Evolutionary conservation across 2,329 filamentous ascomycete species (phyloP).

Genomic region (Fusarium pseudocircinatum): DNA sequence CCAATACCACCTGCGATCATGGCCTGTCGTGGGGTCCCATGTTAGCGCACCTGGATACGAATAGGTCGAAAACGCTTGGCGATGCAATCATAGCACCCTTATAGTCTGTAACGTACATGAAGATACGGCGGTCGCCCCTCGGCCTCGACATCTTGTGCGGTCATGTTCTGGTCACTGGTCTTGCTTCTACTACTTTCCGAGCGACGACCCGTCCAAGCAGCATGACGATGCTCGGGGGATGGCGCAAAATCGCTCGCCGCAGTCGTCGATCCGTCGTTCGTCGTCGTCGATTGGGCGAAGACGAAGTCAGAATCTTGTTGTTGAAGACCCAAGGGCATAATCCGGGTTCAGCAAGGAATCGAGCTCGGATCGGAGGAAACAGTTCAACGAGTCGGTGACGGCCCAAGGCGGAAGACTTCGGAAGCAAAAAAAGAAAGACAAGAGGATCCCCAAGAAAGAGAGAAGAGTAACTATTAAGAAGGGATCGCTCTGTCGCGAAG

Average conservation of each 20-base stretch:
- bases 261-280: constrained; percentile 28
- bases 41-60: constrained; percentile 32
- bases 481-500: constrained; percentile 14
- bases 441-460: constrained; percentile 20
- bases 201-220: constrained; percentile 40
- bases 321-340: constrained; percentile 42
- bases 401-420: constrained; percentile 14
- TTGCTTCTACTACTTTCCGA: constrained; percentile 41
- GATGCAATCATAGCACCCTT: not conserved
- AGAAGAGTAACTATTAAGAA: not conserved
- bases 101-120: constrained; percentile 49
- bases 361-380: constrained; percentile 6
- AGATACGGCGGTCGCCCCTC: constrained; percentile 57
- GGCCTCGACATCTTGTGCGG: constrained; percentile 51
- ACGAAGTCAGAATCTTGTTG: constrained; percentile 37
- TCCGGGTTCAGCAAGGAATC: constrained; percentile 16
- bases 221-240: constrained; percentile 47
- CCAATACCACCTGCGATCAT: constrained; percentile 96
- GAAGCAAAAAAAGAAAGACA: constrained; percentile 9
- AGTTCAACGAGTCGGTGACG: constrained; percentile 17
- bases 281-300: constrained; percentile 34
- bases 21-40: constrained; percentile 62
- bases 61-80: not conserved
- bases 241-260: constrained; percentile 36
- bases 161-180: constrained; percentile 48